phyloP scores from a whole-genome alignment of 2,329 filamentous ascomycete genomes.

The Stachybotrys echinatus region DNA sequence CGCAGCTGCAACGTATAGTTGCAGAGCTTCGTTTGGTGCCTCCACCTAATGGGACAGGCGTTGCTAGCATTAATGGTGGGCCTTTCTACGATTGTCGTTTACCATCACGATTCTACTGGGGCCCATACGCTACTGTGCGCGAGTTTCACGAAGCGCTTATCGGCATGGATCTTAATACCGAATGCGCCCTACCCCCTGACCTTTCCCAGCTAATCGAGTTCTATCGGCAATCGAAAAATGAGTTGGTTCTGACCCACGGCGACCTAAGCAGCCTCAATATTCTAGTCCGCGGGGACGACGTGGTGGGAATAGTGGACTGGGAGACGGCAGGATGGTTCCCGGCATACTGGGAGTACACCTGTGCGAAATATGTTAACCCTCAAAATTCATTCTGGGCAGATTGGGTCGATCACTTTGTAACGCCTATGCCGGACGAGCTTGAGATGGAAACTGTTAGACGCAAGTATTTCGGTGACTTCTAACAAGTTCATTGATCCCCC shows the following conservation, averaged over 20 bases:
- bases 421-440: conserved; percentile 7
- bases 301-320: conserved; percentile 39
- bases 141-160: conserved; percentile 19
- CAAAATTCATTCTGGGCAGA: conserved; percentile 13
- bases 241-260: conserved; percentile 35
- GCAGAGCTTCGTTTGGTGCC: conserved; percentile 10
- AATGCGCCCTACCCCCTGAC: conserved; percentile 4
- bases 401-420: conserved; percentile 11
- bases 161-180: background rate
- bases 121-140: conserved; percentile 17
- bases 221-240: conserved; percentile 9
- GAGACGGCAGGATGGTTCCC: conserved; percentile 26
- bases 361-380: conserved; percentile 10
- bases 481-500: no score
- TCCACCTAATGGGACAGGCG: conserved; percentile 2
- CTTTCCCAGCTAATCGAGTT: conserved; percentile 11
- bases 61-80: conserved; percentile 13
- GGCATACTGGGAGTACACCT: conserved; percentile 27
- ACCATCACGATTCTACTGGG: conserved; percentile 11
- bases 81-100: conserved; percentile 17
- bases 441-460: conserved; percentile 12
- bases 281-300: conserved; percentile 28
- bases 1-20: conserved; percentile 11
- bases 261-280: conserved; percentile 40
- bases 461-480: conserved; percentile 11